Percentiles rank a stretch among this genome's conserved stretches.
These are phyloP conservation scores for Hyphopichia fennica DNA, from an alignment of 1,139 yeast genomes.

Conservation along the genomic window DNA sequence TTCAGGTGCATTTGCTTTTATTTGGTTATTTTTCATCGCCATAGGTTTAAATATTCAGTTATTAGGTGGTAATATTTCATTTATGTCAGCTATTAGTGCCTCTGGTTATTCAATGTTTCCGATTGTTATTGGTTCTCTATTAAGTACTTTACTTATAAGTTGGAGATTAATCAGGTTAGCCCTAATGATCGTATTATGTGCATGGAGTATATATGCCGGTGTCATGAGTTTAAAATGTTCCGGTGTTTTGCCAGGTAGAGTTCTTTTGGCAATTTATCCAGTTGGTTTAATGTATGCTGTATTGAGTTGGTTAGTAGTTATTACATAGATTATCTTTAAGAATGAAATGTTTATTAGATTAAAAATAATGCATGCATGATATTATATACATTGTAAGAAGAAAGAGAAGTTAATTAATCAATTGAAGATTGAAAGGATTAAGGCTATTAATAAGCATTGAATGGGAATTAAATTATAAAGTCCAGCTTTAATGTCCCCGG, in stretches of 20 bases:
- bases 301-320: slow-evolving; percentile 76
- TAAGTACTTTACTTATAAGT: slow-evolving; percentile 54
- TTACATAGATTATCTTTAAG: slow-evolving; percentile 38
- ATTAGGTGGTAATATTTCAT: slow-evolving; percentile 67
- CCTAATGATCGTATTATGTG: slow-evolving; percentile 51
- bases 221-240: slow-evolving; percentile 64
- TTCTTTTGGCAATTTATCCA: slow-evolving; percentile 75
- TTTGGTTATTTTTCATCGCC: slow-evolving; percentile 59
- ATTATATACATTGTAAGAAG: background rate
- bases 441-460: background rate
- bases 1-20: slow-evolving; percentile 47
- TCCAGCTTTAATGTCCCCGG: background rate
- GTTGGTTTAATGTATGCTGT: slow-evolving; percentile 73
- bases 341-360: background rate
- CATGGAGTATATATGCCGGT: slow-evolving; percentile 77
- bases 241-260: slow-evolving; percentile 69
- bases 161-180: slow-evolving; percentile 57
- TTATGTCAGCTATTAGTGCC: slow-evolving; percentile 78
- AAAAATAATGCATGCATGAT: background rate
- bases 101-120: slow-evolving; percentile 85
- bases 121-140: slow-evolving; percentile 60
- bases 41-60: slow-evolving; percentile 72
- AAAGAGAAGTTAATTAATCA: background rate
- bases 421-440: background rate
- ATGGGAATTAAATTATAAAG: background rate